Base-by-base conservation (phyloP, 164 flowering plant genomes). In the Annona squamosa region DNA sequence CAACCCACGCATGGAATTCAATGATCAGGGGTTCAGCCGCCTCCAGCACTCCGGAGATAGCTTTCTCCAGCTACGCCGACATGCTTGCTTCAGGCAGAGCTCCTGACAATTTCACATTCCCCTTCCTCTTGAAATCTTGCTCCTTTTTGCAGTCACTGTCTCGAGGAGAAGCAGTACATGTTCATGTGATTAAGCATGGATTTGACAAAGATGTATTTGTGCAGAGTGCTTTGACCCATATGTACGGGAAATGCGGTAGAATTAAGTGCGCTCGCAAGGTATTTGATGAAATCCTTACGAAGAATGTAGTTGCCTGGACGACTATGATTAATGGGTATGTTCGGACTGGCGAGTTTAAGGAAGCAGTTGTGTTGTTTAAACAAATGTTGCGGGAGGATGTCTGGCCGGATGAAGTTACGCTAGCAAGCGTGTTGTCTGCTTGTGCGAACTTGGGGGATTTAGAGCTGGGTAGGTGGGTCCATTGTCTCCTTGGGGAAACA, bases 81-180 rank as follows among this genome's bases (percentile, higher is more conserved):
- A 87, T 91, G 93, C 91, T 80, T 70, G 16, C 59, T 4, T 64
- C 69, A 67, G 93, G 88, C 0, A 17, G 85, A 13, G 72, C 4
- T 16, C 84, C 91, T 5, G 97, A 93, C 76, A 87, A 84, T 77
- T 89, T 81, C 74, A 90, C 98, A 0, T 90, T 82, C 89, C 84
- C 91, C 2, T 86, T 87, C 82, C 85, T 93, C 68, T 73, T 93
- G 0, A 90, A 87, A 79, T 90, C 89, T 0, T 85, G 84, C 78
- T 56, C 79, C 0, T 89, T 80, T 0, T 65, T 73, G n/a, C 42
- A n/a, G 48, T 75, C 78, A 63, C 43, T 88, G 52, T 46, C 56
- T 1, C 5, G 77, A 13, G 90, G 91, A 57, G 70, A 79, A 67
- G 85, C 85, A 87, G 74, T 91, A 3, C 98, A 93, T 75, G 48